phyloP scores from a whole-genome alignment of 2,329 filamentous ascomycete genomes.

The Venturiaceae sp. region DNA sequence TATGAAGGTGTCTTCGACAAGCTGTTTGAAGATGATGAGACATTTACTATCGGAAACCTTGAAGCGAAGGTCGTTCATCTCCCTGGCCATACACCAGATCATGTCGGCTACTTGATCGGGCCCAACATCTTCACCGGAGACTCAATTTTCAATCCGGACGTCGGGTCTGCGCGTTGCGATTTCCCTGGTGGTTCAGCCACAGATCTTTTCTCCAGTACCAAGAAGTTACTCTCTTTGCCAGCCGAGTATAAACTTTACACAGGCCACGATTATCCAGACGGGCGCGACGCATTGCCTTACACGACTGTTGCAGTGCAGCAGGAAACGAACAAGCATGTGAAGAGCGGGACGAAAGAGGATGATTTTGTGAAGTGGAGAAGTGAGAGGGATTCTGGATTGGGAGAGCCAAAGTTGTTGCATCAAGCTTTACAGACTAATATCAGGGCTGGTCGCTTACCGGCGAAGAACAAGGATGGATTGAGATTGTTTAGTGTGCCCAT shows the following conservation, averaged over 20 bases:
- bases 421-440: slow-evolving; percentile 26
- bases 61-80: slow-evolving; percentile 39
- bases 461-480: slow-evolving; percentile 6
- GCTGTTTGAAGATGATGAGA: slow-evolving; percentile 42
- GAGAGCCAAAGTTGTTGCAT: slow-evolving; percentile 20
- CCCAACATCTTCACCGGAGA: slow-evolving; percentile 21
- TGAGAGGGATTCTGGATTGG: slow-evolving; percentile 17
- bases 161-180: slow-evolving; percentile 18
- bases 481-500: slow-evolving; percentile 7
- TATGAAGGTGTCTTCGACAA: slow-evolving; percentile 38
- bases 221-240: slow-evolving; percentile 14
- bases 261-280: slow-evolving; percentile 20
- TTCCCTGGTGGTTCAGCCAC: slow-evolving; percentile 20
- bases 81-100: slow-evolving; percentile 49
- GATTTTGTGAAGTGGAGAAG: slow-evolving; percentile 22
- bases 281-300: slow-evolving; percentile 13
- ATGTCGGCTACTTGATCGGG: slow-evolving; percentile 47
- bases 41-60: slow-evolving; percentile 39
- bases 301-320: slow-evolving; percentile 20
- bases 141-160: slow-evolving; percentile 18
- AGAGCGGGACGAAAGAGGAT: slow-evolving; percentile 15
- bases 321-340: slow-evolving; percentile 21
- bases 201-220: slow-evolving; percentile 13
- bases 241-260: slow-evolving; percentile 14
- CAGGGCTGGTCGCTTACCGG: slow-evolving; percentile 15